phyloP scores from a whole-genome alignment of 495 filamentous ascomycete species.

The Trichocladium uniseriatum region DNA sequence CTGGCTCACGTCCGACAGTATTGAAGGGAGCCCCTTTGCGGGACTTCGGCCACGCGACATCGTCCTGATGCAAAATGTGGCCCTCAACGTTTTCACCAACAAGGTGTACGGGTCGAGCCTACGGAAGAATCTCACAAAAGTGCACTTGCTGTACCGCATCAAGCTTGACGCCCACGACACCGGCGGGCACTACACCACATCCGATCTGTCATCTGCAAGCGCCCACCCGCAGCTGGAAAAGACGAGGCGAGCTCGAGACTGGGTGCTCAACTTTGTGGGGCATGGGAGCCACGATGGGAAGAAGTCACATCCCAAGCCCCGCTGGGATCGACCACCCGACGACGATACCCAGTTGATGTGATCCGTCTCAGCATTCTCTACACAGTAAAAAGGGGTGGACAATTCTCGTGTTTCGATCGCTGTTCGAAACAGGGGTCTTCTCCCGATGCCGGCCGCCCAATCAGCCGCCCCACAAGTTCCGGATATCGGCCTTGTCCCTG shows the following conservation, averaged over 20 bases:
- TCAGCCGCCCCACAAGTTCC: background rate
- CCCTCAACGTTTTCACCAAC: slow-evolving; percentile 59
- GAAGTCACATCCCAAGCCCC: background rate
- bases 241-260: slow-evolving; percentile 57
- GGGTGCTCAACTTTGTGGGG: slow-evolving; percentile 66
- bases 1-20: slow-evolving; percentile 50
- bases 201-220: slow-evolving; percentile 27
- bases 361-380: background rate
- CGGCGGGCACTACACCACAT: slow-evolving; percentile 34
- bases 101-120: slow-evolving; percentile 72
- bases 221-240: slow-evolving; percentile 50
- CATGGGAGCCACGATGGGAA: background rate
- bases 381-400: no score
- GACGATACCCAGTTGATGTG: slow-evolving; percentile 18
- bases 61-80: slow-evolving; percentile 65
- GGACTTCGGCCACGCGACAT: slow-evolving; percentile 60
- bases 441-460: no score
- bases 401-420: no score
- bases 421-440: no score
- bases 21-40: slow-evolving; percentile 37
- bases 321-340: slow-evolving; percentile 16
- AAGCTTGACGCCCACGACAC: slow-evolving; percentile 33
- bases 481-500: background rate
- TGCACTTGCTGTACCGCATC: slow-evolving; percentile 55
- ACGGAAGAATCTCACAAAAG: slow-evolving; percentile 56